Evolutionary conservation across 2,329 filamentous ascomycete genomes (phyloP).

Genomic region (Colletotrichum sansevieriae): DNA sequence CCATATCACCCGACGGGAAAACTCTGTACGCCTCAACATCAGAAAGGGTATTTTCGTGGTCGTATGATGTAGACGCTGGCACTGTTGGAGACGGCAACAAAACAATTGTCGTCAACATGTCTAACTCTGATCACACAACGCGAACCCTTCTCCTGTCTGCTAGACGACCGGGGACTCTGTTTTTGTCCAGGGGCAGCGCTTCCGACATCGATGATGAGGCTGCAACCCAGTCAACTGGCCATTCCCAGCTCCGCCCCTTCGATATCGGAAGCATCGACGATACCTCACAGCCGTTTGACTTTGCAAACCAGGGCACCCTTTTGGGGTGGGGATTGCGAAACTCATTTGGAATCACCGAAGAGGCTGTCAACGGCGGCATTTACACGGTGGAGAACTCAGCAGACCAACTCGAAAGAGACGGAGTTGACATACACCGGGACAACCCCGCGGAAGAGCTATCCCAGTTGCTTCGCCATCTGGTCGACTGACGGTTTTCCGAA

Average conservation of each 20-base stretch:
- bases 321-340: constrained; percentile 78
- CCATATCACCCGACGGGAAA: constrained; percentile 50
- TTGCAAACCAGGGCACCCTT: constrained; percentile 59
- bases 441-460: constrained; percentile 82
- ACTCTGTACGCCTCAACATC: constrained; percentile 65
- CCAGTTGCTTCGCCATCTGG: constrained; percentile 77
- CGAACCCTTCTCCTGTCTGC: constrained; percentile 72
- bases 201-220: constrained; percentile 66
- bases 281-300: constrained; percentile 48
- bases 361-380: constrained; percentile 61
- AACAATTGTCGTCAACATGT: constrained; percentile 70
- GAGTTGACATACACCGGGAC: constrained; percentile 70
- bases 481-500: constrained; percentile 57
- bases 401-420: constrained; percentile 68
- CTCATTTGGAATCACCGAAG: constrained; percentile 74
- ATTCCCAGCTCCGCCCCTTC: constrained; percentile 71
- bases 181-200: constrained; percentile 73
- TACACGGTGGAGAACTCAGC: constrained; percentile 59
- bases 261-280: constrained; percentile 47
- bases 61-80: constrained; percentile 66
- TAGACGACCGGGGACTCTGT: constrained; percentile 63
- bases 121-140: constrained; percentile 67
- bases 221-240: constrained; percentile 59
- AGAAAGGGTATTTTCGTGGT: constrained; percentile 69
- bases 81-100: constrained; percentile 56